Evolutionary conservation across 2,329 filamentous ascomycete genomes (phyloP).

Genomic region (Claviceps quebecensis): DNA sequence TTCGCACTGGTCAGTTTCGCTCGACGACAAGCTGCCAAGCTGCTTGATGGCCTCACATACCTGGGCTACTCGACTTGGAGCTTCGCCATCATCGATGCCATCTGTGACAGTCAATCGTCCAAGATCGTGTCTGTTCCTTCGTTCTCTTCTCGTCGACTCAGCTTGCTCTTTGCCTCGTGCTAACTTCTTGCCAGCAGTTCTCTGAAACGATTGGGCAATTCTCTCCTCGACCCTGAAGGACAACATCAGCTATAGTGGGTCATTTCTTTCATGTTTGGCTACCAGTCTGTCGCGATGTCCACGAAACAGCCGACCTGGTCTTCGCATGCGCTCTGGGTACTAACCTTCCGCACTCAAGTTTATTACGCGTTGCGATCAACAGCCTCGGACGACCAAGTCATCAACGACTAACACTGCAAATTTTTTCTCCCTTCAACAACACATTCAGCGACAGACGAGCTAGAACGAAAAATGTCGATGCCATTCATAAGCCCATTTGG

Average conservation of each 20-base stretch:
- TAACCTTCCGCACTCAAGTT: not conserved
- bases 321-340: not conserved
- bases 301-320: not conserved
- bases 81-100: not conserved
- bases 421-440: too few relatives aligned
- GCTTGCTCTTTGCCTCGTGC: not conserved
- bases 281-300: too few relatives aligned
- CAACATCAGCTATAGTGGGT: not conserved
- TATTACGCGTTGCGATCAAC: not conserved
- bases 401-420: not conserved
- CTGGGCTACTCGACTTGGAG: not conserved
- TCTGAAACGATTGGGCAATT: not conserved
- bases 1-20: too few relatives aligned
- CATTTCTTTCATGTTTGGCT: not conserved
- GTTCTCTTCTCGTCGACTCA: not conserved
- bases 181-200: not conserved
- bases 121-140: not conserved
- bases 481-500: slow-evolving; percentile 64
- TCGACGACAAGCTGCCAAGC: not conserved
- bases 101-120: not conserved
- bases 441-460: not conserved
- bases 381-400: not conserved
- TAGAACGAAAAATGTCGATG: slow-evolving; percentile 45
- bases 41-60: not conserved
- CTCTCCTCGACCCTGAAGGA: not conserved